These are phyloP conservation scores for Pulicaria dysenterica DNA, from an alignment of 129 eudicot species.

Conservation along the genomic window DNA sequence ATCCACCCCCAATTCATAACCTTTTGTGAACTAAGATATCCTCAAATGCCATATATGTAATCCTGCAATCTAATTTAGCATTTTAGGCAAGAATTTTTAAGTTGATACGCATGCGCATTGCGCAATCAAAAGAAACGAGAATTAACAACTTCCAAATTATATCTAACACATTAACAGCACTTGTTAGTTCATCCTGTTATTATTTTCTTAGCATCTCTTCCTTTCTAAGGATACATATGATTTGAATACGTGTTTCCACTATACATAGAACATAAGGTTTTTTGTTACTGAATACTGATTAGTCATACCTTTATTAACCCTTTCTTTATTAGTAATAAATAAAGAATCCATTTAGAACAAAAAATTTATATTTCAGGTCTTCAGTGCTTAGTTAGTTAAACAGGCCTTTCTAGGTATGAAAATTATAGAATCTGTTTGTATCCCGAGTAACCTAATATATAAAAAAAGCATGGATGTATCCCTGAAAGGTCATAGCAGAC, in stretches of 20 bases:
- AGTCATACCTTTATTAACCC: neutral
- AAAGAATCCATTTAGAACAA: neutral
- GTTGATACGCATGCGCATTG: too few relatives aligned
- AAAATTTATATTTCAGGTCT: neutral
- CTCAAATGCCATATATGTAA: too few relatives aligned
- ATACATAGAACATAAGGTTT: neutral
- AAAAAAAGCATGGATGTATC: neutral
- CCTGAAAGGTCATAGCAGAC: too few relatives aligned
- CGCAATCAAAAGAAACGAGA: too few relatives aligned
- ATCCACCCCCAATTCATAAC: too few relatives aligned
- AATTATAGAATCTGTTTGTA: too few relatives aligned
- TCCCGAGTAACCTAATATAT: neutral
- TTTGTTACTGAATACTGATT: neutral
- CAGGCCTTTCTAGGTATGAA: neutral
- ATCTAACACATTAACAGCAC: too few relatives aligned
- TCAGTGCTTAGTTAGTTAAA: neutral
- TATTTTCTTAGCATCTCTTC: conserved; percentile 2
- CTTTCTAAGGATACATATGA: neutral
- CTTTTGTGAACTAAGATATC: too few relatives aligned
- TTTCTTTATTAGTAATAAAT: neutral
- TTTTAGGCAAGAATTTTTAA: too few relatives aligned
- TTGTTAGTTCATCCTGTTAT: neutral
- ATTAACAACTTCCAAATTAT: too few relatives aligned
- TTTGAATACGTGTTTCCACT: neutral
- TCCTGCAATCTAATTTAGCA: too few relatives aligned